Base-by-base conservation (phyloP, 805 yeast species). In the Yarrowia sp. region DNA sequence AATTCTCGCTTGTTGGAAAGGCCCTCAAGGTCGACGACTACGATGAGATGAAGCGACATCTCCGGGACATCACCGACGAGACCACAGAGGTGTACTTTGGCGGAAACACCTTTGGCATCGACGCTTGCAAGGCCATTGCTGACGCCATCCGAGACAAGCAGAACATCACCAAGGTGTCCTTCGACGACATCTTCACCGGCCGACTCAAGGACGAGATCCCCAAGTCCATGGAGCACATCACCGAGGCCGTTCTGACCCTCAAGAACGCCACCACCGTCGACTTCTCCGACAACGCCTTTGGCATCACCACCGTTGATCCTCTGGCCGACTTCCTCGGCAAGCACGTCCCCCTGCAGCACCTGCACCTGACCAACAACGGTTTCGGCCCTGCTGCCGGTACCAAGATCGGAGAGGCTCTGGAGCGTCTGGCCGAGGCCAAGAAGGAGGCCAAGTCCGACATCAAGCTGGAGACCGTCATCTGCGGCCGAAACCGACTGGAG, bases 331-430 rank as follows among this genome's bases (percentile, higher is more conserved):
- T 86, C 69, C 78, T 94, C 63, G 77, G 88, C 12, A 80, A 86
- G 68, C 96, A 93, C 33, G 81, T 83, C 16, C 84, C 96, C 24
- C 76, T 94, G 62, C 87, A 89, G 74, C 97, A 94, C 72, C 81
- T 94, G 73, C 85, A 90, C 67, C 79, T 94, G 65, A 87, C 97
- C 49, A 94, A 94, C 76, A 94, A 94, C 73, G 99, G 99, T 62
- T 87, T 94, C 84, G 99, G 99, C 33, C 99, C 99, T 24, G 88
- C 88, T 72, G 96, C 98, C 0, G 99, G 99, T 69, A 87, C 93
- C 63, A 83, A 96, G 72, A 88, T 94, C 65, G 99, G 97, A 64
- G 84, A 84, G 68, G 89, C 97, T 4, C 81, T 94, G 49, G 89
- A 79, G 76, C 80, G 81, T 67, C 80, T 93, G 66, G 84, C 94